phyloP scores from a whole-genome alignment of 23 red algal genomes.

The Gracilaria gracilis region DNA sequence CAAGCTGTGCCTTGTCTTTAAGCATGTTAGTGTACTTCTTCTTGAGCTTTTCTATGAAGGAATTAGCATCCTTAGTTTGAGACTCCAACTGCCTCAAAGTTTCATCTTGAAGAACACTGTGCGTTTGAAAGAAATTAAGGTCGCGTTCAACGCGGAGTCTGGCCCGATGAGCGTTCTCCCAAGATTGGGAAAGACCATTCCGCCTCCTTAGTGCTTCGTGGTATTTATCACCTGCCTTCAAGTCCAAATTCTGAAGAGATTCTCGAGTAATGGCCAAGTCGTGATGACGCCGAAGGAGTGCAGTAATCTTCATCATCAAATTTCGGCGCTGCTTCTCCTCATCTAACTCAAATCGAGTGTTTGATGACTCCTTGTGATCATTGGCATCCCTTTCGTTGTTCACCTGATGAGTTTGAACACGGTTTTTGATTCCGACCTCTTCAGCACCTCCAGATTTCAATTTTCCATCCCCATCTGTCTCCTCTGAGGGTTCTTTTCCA shows the following conservation, averaged over 20 bases:
- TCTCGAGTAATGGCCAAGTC: background rate
- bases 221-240: background rate
- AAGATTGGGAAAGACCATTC: conserved; percentile 6
- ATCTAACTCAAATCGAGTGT: background rate
- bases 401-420: background rate
- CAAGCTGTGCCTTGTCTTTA: conserved; percentile 21
- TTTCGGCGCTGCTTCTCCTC: background rate
- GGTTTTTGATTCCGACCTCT: background rate
- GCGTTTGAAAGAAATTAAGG: conserved; percentile 4
- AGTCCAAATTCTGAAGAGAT: background rate
- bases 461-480: background rate
- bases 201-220: background rate
- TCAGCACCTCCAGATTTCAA: background rate
- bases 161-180: background rate
- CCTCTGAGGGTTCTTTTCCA: background rate
- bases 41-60: background rate
- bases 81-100: background rate
- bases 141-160: conserved; percentile 15
- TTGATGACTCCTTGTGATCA: background rate
- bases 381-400: background rate
- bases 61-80: background rate
- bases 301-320: background rate
- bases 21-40: background rate
- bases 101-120: conserved; percentile 20
- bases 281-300: background rate